Evolutionary conservation across 2,329 filamentous ascomycete genomes (phyloP).

Genomic region (Cephalotrichum gorgonifer): DNA sequence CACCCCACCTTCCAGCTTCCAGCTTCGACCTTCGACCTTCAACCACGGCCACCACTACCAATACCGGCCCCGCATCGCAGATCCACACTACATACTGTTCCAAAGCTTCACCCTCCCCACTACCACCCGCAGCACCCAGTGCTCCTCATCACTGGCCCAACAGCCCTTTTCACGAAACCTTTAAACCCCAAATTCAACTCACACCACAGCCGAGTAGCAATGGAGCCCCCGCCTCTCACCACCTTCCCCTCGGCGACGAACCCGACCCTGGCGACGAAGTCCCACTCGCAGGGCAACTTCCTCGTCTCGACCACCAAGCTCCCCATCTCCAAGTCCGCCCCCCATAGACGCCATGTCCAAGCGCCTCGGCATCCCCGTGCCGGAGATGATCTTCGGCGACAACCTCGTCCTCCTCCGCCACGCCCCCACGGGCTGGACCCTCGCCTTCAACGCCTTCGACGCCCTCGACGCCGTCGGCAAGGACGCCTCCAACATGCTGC

Average conservation of each 20-base stretch:
- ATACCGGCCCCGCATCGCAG: neutral
- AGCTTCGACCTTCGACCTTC: no score
- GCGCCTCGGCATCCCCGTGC: slow-evolving; percentile 73
- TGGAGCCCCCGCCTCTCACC: slow-evolving; percentile 9
- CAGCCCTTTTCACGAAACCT: neutral
- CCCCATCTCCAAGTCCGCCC: slow-evolving; percentile 83
- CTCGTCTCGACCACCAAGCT: slow-evolving; percentile 76
- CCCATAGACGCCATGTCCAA: slow-evolving; percentile 80
- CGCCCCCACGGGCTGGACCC: slow-evolving; percentile 60
- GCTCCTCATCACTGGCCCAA: no score
- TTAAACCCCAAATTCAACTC: neutral
- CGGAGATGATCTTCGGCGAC: slow-evolving; percentile 99
- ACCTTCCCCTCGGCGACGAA: slow-evolving; percentile 40
- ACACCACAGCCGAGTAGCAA: neutral
- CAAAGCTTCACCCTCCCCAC: no score
- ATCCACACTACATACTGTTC: neutral
- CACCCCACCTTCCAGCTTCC: no score
- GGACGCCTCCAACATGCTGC: slow-evolving; percentile 80
- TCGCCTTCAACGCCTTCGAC: slow-evolving; percentile 76
- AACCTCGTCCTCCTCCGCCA: slow-evolving; percentile 74
- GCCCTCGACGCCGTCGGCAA: slow-evolving; percentile 90
- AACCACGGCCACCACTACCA: neutral
- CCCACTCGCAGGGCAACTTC: slow-evolving; percentile 55
- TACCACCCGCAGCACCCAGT: no score
- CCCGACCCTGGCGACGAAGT: slow-evolving; percentile 42